Evolutionary conservation across 805 yeast genomes (phyloP).

Genomic region (Millerozyma miso): DNA sequence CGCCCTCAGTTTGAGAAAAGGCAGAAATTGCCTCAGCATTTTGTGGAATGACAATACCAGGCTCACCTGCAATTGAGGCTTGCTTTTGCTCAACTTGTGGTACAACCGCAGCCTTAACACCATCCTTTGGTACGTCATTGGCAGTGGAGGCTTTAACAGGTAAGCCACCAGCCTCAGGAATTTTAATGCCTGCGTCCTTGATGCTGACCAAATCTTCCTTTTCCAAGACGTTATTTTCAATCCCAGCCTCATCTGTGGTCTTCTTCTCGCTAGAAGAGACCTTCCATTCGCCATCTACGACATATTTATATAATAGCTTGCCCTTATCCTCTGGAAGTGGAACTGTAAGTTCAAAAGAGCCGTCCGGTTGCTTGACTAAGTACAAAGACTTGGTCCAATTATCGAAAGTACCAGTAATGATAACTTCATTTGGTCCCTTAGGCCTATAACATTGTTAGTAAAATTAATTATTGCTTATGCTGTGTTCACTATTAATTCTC

Average conservation of each 20-base stretch:
- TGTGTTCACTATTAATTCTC: no score
- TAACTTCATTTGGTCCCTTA: conserved; percentile 46
- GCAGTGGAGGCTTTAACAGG: conserved; percentile 41
- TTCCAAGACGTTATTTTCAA: conserved; percentile 47
- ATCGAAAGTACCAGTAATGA: conserved; percentile 69
- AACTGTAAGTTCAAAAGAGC: conserved; percentile 55
- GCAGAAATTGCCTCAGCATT: conserved; percentile 64
- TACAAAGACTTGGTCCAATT: conserved; percentile 59
- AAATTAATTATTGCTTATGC: no score
- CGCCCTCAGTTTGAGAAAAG: conserved; percentile 54
- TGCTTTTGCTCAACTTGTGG: conserved; percentile 34
- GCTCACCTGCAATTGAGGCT: conserved; percentile 54
- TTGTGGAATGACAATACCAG: conserved; percentile 66
- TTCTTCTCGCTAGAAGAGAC: conserved; percentile 35
- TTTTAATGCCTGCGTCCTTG: conserved; percentile 15
- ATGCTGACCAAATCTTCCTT: conserved; percentile 26
- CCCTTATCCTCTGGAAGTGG: conserved; percentile 46
- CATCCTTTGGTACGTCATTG: conserved; percentile 28
- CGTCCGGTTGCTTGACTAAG: conserved; percentile 55
- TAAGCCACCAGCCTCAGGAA: conserved; percentile 33
- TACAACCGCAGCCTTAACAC: conserved; percentile 37
- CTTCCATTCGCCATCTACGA: conserved; percentile 69
- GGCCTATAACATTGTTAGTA: conserved; percentile 37
- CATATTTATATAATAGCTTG: conserved; percentile 51
- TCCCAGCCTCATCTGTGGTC: conserved; percentile 48